Base-by-base conservation (phyloP, 2,329 filamentous ascomycete species). In the Cercospora canescens region DNA sequence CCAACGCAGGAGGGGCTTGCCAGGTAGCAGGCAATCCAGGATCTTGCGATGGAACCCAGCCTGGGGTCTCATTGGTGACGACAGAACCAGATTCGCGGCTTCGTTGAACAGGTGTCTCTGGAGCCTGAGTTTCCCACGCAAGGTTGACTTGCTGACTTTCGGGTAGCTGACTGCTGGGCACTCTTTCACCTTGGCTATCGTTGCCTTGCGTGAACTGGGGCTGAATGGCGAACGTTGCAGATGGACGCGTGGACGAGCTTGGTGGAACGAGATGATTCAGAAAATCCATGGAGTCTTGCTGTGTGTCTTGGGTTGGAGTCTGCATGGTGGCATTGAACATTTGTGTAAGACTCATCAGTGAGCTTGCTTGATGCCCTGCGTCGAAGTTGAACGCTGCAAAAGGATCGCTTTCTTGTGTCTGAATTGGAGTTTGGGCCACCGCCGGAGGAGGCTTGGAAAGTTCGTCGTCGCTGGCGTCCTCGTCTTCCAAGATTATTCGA, bases 251-350 rank as follows among this genome's bases (percentile, higher is more conserved):
- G 4, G 72, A 71, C 30, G 72, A 71, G 12, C 70, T 72, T 26
- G 76, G 71, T 41, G 77, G 74, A 16, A 77, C 75, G 8, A 78
- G 68, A 3, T 72, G 66, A 9, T 72, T 73, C n/a, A 79, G 67
- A 34, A 78, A 71, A 50, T 75, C 77, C 48, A 78, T 67, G 7
- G 85, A 86, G 67, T 86, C 83, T 68, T 80, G 73, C 59, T 75
- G 75, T 7, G 71, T 74, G 1, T 69, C 65, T 62, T 77, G 76
- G n/a, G 76, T 74, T 8, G 75, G 76, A 2, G 74, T 76, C 52
- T 76, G 74, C 76, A 77, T 77, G 2, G 76, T 77, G 5, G 76
- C 76, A 35, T 75, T 71, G 71, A 77, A 77, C 12, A 75, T 75
- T 62, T 77, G 76, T 2, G 76, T 76, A 18, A 75, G 75, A 62